These are phyloP conservation scores for Leptographium galeiforme DNA, from an alignment of 2,329 filamentous ascomycete genomes.

Conservation along the genomic window DNA sequence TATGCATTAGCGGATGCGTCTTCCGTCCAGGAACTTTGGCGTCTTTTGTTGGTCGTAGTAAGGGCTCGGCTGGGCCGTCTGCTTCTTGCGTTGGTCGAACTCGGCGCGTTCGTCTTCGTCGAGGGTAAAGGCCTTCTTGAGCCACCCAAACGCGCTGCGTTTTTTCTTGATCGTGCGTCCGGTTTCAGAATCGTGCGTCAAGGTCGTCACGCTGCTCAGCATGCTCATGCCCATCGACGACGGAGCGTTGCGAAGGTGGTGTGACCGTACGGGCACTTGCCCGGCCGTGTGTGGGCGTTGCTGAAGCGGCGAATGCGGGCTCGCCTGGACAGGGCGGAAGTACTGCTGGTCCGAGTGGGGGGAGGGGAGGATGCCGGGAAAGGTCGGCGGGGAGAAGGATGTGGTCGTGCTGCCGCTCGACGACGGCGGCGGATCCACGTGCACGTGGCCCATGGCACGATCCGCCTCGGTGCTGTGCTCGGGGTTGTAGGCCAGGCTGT, in stretches of 20 bases:
- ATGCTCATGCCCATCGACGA: constrained; percentile 44
- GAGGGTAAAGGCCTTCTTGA: constrained; percentile 54
- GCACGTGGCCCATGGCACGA: constrained; percentile 14
- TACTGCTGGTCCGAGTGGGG: constrained; percentile 41
- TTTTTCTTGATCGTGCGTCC: constrained; percentile 45
- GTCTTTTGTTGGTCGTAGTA: constrained; percentile 36
- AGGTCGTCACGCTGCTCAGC: constrained; percentile 39
- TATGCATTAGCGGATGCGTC: constrained; percentile 22
- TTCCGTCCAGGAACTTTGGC: constrained; percentile 43
- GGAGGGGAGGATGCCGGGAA: constrained; percentile 28
- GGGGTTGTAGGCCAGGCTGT: constrained; percentile 21
- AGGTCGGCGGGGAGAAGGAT: constrained; percentile 23
- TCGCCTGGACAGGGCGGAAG: constrained; percentile 49
- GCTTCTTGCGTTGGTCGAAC: constrained; percentile 42
- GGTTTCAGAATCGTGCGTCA: constrained; percentile 26
- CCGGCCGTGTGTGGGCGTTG: constrained; percentile 43
- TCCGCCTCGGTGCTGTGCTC: constrained; percentile 33
- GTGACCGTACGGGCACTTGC: constrained; percentile 18
- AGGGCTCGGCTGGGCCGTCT: constrained; percentile 24
- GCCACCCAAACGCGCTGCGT: constrained; percentile 53
- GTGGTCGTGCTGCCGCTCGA: constrained; percentile 15
- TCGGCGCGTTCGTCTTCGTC: constrained; percentile 49
- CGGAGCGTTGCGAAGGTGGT: constrained; percentile 33
- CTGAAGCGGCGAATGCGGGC: constrained; percentile 50
- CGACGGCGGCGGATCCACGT: background rate